A percentile compares a stretch with the other conserved stretches of the same genome.
phyloP scores from a whole-genome alignment of 2,329 filamentous ascomycete genomes.

The Tolypocladium ophioglossoides region DNA sequence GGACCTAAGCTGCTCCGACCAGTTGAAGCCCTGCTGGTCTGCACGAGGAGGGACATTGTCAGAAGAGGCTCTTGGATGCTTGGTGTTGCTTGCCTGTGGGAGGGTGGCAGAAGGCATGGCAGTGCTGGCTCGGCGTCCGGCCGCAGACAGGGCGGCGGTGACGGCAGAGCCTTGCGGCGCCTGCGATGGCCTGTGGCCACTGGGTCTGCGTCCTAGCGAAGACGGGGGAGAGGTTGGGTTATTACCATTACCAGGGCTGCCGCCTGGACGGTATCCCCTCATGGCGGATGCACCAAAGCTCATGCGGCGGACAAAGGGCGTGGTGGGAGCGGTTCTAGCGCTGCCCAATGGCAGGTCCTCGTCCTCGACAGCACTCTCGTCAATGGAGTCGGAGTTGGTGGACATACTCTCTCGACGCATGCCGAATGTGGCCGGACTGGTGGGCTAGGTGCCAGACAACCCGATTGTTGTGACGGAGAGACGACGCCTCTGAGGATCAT shows the following conservation, averaged over 20 bases:
- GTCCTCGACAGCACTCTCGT: slow-evolving; percentile 66
- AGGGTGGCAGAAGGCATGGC: slow-evolving; percentile 18
- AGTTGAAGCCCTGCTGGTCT: slow-evolving; percentile 88
- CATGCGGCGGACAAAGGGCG: slow-evolving; percentile 73
- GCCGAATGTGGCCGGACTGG: slow-evolving; percentile 37
- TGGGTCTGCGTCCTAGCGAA: slow-evolving; percentile 20
- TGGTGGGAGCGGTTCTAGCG: slow-evolving; percentile 50
- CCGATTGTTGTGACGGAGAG: slow-evolving; percentile 67
- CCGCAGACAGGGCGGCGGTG: slow-evolving; percentile 21
- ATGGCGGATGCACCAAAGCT: slow-evolving; percentile 80
- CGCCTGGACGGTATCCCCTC: slow-evolving; percentile 41
- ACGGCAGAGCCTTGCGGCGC: slow-evolving; percentile 17
- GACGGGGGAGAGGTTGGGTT: slow-evolving; percentile 30
- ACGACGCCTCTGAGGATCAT: slow-evolving; percentile 53
- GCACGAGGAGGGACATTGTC: slow-evolving; percentile 49
- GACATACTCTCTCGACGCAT: slow-evolving; percentile 59
- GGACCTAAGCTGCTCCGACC: slow-evolving; percentile 89
- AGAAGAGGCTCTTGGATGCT: slow-evolving; percentile 49
- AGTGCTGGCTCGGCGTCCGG: slow-evolving; percentile 26
- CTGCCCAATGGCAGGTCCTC: slow-evolving; percentile 42
- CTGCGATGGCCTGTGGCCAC: slow-evolving; percentile 19
- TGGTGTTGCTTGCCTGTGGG: slow-evolving; percentile 50
- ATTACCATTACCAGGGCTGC: slow-evolving; percentile 57
- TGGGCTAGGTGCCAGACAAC: slow-evolving; percentile 62
- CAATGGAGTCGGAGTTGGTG: slow-evolving; percentile 55